Base-by-base conservation (phyloP, 768 basidiomycete species). In the Termitomyces sp. region DNA sequence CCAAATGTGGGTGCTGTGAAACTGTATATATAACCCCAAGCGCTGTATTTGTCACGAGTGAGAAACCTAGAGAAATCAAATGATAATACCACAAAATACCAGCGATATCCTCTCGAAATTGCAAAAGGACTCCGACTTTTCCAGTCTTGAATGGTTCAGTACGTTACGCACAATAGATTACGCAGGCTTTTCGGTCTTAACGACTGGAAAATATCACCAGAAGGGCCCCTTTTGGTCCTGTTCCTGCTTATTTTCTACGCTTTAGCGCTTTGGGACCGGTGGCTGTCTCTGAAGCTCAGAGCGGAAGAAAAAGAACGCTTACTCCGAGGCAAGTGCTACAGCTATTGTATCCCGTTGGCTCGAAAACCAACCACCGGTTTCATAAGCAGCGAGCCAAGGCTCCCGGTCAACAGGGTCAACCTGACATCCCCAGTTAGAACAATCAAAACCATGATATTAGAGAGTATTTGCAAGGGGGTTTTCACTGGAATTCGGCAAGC, bases 231-330 rank as follows among this genome's bases (percentile, higher is more conserved):
- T 4, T 65, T 74, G 39, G 41, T 74, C 4, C 57, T 70, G 12
- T 51, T 73, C 16, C 50, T 72, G 34, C 66, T 75, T 15, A 56
- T 66, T 13, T 71, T 74, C 49, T 75, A 76, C 41, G 69, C 66
- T 6, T 57, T 74, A 37, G 73, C 74, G 20, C 63, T 75, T 15
- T 75, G 73, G 72, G 75, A 76, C 53, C 63, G 72, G 50, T 76
- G 73, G 72, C 57, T 69, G 37, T 60, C 64, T 42, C 62, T 76
- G 13, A 70, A 59, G 54, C 41, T 68, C 33, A 64, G 68, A 34
- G 64, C 67, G 41, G 62, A 62, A 46, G 62, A 66, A 45, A 66
- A 60, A 49, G 49, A 62, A n/a, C 58, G 42, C 18, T 42, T 62
- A 44, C 46, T 57, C 15, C 26, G 48, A 59, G 52, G 57, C 36